Conservation (phyloP, 495 filamentous ascomycete species). For the Lasiosphaeria miniovina region DNA sequence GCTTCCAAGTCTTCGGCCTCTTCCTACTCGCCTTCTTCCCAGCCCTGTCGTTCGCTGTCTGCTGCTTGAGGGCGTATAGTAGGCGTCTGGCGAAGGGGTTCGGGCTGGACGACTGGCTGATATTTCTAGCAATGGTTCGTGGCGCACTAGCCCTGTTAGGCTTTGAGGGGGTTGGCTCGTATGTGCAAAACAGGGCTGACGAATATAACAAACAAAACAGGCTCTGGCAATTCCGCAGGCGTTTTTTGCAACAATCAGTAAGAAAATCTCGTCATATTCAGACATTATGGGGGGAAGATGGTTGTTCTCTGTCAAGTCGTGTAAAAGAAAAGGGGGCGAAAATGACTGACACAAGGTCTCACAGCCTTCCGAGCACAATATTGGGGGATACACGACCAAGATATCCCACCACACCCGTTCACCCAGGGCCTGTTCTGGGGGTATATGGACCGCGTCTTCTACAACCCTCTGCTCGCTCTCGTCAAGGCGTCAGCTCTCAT, state of each 20-base stretch:
- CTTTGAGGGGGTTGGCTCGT: no score
- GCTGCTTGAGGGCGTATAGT: slow-evolving; percentile 40
- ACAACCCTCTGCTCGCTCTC: slow-evolving; percentile 58
- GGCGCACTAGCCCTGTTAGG: neutral
- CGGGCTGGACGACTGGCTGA: slow-evolving; percentile 40
- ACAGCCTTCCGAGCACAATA: slow-evolving; percentile 27
- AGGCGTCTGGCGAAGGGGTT: slow-evolving; percentile 29
- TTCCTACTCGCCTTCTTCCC: slow-evolving; percentile 40
- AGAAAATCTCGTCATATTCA: neutral
- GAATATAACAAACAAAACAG: slow-evolving; percentile 9
- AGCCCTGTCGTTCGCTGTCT: slow-evolving; percentile 33
- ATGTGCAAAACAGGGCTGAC: no score
- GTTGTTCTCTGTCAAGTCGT: neutral
- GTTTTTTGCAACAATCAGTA: slow-evolving; percentile 35
- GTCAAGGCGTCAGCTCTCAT: slow-evolving; percentile 57
- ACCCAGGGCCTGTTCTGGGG: slow-evolving; percentile 38
- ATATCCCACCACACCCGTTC: slow-evolving; percentile 39
- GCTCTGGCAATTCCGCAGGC: slow-evolving; percentile 33
- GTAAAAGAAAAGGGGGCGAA: neutral
- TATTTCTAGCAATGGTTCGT: slow-evolving; percentile 36
- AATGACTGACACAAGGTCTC: neutral
- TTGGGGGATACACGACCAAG: slow-evolving; percentile 44
- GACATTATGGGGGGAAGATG: neutral
- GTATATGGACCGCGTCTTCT: slow-evolving; percentile 54
- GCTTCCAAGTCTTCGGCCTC: slow-evolving; percentile 38